Conservation (phyloP, 306 rosid genomes). For the Vigna mungo region DNA sequence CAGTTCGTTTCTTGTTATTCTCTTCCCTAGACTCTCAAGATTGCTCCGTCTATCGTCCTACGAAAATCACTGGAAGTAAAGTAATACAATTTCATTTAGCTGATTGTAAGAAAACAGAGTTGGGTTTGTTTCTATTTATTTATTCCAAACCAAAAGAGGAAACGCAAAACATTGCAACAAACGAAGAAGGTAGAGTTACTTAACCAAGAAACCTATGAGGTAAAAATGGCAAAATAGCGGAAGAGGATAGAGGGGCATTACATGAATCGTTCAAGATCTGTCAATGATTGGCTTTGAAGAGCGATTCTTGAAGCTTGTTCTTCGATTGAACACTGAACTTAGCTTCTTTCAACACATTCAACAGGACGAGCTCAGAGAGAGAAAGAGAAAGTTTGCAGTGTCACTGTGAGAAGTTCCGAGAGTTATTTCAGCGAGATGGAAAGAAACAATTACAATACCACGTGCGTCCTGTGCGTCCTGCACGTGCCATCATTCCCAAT, state of each 20-base stretch:
- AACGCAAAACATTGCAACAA: not conserved
- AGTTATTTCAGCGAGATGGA: not conserved
- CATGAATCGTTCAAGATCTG: slow-evolving; percentile 37
- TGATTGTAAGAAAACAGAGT: not conserved
- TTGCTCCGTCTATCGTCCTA: not conserved
- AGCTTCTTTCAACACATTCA: not conserved
- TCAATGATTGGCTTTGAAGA: not conserved
- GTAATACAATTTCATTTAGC: not conserved
- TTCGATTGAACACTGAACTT: slow-evolving; percentile 7
- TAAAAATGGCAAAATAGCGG: not conserved
- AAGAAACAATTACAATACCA: not conserved
- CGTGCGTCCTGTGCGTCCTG: not conserved
- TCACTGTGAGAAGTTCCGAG: not conserved
- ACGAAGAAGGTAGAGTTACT: not conserved
- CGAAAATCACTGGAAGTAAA: not conserved
- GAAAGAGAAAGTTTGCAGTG: not conserved
- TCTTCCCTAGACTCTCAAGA: slow-evolving; percentile 16
- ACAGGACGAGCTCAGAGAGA: not conserved
- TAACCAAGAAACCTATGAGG: slow-evolving; percentile 8
- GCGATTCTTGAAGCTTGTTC: slow-evolving; percentile 26
- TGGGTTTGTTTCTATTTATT: not conserved
- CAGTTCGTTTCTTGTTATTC: not conserved
- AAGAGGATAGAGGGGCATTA: slow-evolving; percentile 1
- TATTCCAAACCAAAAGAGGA: not conserved
- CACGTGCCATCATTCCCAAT: slow-evolving; percentile 16